These are phyloP conservation scores for Fraxinus quadrangulata DNA, from an alignment of 257 asterid genomes.

Conservation along the genomic window DNA sequence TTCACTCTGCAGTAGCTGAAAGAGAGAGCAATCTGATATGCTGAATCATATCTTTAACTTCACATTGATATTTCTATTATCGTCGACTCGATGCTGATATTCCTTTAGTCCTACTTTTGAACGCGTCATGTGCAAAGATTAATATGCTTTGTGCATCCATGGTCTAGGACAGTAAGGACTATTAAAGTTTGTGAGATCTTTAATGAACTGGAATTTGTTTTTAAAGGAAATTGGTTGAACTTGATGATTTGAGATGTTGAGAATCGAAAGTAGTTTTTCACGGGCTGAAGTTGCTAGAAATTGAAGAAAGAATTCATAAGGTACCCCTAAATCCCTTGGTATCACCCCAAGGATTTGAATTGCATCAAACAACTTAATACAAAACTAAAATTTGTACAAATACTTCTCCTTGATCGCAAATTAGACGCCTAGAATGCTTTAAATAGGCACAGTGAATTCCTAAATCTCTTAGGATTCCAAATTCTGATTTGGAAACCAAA, in stretches of 20 bases:
- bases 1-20: not conserved
- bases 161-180: not conserved
- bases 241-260: not conserved
- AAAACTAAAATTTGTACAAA: too few relatives aligned
- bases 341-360: not conserved
- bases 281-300: not conserved
- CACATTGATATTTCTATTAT: not conserved
- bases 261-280: not conserved
- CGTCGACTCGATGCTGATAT: not conserved
- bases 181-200: not conserved
- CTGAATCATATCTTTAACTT: not conserved
- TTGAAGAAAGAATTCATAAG: not conserved
- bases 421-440: not conserved
- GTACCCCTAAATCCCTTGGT: not conserved
- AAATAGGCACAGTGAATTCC: not conserved
- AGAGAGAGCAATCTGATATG: not conserved
- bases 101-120: not conserved
- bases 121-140: too few relatives aligned
- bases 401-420: not conserved
- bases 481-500: not conserved
- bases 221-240: not conserved
- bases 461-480: not conserved
- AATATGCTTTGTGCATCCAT: not conserved
- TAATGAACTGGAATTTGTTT: not conserved
- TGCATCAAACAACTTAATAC: not conserved